Evolutionary conservation across 352 stramenopile genomes (phyloP).

Genomic region (Saprolegnia parasitica): DNA sequence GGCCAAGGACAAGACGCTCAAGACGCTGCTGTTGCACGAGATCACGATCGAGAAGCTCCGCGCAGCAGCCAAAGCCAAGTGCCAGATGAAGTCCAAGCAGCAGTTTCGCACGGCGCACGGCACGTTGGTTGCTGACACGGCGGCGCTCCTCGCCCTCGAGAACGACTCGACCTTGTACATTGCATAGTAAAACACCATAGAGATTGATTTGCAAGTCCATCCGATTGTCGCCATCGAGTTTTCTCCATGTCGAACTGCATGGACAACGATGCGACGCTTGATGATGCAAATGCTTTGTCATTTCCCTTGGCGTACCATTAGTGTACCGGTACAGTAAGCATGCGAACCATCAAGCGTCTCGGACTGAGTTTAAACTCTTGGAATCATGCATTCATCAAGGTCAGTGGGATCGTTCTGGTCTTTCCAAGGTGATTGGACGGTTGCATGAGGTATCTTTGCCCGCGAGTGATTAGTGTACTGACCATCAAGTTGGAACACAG

Average conservation of each 20-base stretch:
- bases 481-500: too few species aligned
- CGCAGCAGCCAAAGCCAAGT: neutral
- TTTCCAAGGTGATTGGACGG: too few species aligned
- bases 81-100: constrained; percentile 23
- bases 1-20: neutral
- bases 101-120: constrained; percentile 15
- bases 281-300: too few species aligned
- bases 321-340: too few species aligned
- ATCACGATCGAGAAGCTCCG: constrained; percentile 12
- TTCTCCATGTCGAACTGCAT: neutral
- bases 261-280: too few species aligned
- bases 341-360: too few species aligned
- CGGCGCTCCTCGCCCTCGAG: neutral
- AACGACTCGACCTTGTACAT: constrained; percentile 28
- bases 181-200: neutral
- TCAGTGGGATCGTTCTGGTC: too few species aligned
- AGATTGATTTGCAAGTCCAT: neutral
- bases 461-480: too few species aligned
- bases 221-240: neutral
- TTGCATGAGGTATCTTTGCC: too few species aligned
- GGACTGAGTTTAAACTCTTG: too few species aligned
- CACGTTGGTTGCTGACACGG: neutral
- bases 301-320: too few species aligned
- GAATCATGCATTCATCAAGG: too few species aligned
- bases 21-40: neutral